A percentile compares a stretch with the other conserved stretches of the same genome.
phyloP scores from a whole-genome alignment of 140 eudicot species.

The Erigeron philadelphicus region DNA sequence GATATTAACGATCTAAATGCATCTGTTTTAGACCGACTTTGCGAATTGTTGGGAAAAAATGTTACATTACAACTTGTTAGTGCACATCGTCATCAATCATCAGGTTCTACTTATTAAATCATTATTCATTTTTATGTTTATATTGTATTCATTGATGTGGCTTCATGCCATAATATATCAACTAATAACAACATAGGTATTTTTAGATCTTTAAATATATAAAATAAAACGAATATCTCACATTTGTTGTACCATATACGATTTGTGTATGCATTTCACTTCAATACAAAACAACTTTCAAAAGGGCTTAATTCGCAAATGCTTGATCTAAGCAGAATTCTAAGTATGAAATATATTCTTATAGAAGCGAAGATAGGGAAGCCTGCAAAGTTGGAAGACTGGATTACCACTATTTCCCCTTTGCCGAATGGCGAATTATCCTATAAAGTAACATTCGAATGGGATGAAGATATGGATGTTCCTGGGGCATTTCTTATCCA shows the following conservation, averaged over 20 bases:
- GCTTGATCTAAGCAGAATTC: no score
- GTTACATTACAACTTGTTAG: conserved; percentile 19
- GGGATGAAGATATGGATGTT: conserved; percentile 45
- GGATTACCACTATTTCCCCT: conserved; percentile 38
- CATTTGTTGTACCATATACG: no score
- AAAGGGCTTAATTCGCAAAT: no score
- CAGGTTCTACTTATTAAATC: not conserved
- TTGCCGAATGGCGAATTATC: conserved; percentile 32
- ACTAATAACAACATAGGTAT: no score
- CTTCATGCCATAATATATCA: no score
- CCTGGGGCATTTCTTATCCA: conserved; percentile 60
- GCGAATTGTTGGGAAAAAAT: conserved; percentile 17
- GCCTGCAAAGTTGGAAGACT: conserved; percentile 43
- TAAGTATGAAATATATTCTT: no score
- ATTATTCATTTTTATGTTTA: no score
- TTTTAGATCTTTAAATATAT: no score
- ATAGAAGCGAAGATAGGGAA: conserved; percentile 41
- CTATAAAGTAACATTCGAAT: conserved; percentile 51
- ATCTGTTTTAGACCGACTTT: conserved; percentile 18
- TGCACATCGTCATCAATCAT: conserved; percentile 8
- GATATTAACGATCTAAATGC: conserved; percentile 14
- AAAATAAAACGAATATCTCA: no score
- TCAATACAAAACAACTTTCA: no score
- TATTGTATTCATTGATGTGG: no score
- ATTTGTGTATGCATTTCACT: no score